Conservation (phyloP, 768 basidiomycete genomes). For the Suillus hirtellus region DNA sequence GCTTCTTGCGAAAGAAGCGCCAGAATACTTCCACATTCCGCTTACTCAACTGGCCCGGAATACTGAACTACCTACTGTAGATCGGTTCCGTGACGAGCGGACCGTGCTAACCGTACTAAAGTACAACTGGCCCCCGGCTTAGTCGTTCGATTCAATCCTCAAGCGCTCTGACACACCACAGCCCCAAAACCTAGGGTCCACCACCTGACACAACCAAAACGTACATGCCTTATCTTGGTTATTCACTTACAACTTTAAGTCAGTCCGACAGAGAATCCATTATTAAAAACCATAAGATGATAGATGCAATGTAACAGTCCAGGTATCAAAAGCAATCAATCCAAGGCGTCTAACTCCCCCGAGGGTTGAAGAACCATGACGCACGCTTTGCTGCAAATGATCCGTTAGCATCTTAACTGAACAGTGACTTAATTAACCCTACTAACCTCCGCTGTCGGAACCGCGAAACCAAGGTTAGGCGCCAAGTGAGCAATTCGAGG, state of each 20-base stretch:
- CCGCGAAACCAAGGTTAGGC: conserved; percentile 20
- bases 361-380: conserved; percentile 91
- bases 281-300: conserved; percentile 31
- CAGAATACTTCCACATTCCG: conserved; percentile 4
- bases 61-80: not conserved
- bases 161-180: conserved; percentile 23
- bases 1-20: conserved; percentile 15
- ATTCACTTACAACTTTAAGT: conserved; percentile 7
- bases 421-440: conserved; percentile 13
- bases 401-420: conserved; percentile 30
- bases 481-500: conserved; percentile 16
- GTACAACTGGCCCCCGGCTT: not conserved
- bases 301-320: conserved; percentile 26
- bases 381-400: conserved; percentile 75
- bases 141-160: not conserved
- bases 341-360: conserved; percentile 43
- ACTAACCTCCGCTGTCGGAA: conserved; percentile 37
- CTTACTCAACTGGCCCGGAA: not conserved
- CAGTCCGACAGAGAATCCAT: conserved; percentile 21
- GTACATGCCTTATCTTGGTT: conserved; percentile 13
- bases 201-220: too few relatives aligned
- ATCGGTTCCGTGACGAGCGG: conserved; percentile 1
- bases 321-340: conserved; percentile 13
- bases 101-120: not conserved
- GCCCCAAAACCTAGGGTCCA: not conserved